phyloP scores from a whole-genome alignment of 805 yeast genomes.

The Starmerella stellata region DNA sequence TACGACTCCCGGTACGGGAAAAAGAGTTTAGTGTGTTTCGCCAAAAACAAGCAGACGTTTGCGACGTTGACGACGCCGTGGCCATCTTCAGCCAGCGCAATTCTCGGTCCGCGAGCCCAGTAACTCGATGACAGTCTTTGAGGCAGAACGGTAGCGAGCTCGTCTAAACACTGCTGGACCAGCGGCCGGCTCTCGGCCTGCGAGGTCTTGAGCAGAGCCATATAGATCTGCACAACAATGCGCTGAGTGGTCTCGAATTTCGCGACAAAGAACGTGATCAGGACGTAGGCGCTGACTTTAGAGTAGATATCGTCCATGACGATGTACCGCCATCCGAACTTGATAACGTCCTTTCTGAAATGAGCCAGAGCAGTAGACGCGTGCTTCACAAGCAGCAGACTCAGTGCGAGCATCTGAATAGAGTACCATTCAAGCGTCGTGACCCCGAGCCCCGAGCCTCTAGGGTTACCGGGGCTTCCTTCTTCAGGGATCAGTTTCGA shows the following conservation, averaged over 20 bases:
- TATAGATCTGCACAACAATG: constrained; percentile 80
- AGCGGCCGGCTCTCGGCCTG: constrained; percentile 68
- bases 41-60: constrained; percentile 74
- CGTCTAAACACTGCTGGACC: constrained; percentile 72
- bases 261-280: constrained; percentile 69
- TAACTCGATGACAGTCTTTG: constrained; percentile 39
- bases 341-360: constrained; percentile 65
- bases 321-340: constrained; percentile 85
- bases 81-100: constrained; percentile 80
- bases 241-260: constrained; percentile 78
- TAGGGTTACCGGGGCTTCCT: constrained; percentile 8
- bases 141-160: constrained; percentile 73
- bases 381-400: constrained; percentile 56
- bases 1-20: constrained; percentile 77
- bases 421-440: constrained; percentile 48
- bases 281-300: constrained; percentile 82
- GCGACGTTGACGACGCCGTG: constrained; percentile 70
- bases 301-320: constrained; percentile 74
- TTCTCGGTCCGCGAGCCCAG: constrained; percentile 91
- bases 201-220: constrained; percentile 67
- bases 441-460: constrained; percentile 10
- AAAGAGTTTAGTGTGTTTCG: constrained; percentile 68
- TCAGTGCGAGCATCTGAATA: constrained; percentile 60
- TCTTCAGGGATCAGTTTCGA: constrained; percentile 34
- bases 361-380: constrained; percentile 43